Evolutionary conservation across 1,139 yeast species (phyloP).

Genomic region (Scheffersomyces cryptocercus): DNA sequence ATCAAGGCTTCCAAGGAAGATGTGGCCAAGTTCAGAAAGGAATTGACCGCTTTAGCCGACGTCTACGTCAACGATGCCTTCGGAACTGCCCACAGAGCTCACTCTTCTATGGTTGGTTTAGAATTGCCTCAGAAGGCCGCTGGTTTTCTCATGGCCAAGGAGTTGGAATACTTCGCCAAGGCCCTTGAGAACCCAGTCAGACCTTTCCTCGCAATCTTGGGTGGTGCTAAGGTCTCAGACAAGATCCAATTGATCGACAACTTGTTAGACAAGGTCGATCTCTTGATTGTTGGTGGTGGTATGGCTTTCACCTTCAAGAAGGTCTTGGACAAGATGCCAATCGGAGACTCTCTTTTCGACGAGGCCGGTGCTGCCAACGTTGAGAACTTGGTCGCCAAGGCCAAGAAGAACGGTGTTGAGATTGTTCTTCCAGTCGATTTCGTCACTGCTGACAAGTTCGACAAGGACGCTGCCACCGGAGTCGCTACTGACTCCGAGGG

Average conservation of each 20-base stretch:
- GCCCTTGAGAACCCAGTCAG: slow-evolving; percentile 95
- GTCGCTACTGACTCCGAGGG: slow-evolving; percentile 83
- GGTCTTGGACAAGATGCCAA: slow-evolving; percentile 77
- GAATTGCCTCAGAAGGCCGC: slow-evolving; percentile 93
- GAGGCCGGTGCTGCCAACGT: slow-evolving; percentile 93
- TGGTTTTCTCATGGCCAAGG: slow-evolving; percentile 96
- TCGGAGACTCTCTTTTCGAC: slow-evolving; percentile 89
- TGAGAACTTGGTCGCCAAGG: slow-evolving; percentile 85
- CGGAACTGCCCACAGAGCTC: slow-evolving; percentile 99
- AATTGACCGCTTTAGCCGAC: slow-evolving; percentile 87
- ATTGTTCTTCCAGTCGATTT: slow-evolving; percentile 91
- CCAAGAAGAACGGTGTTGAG: slow-evolving; percentile 91
- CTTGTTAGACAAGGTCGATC: slow-evolving; percentile 90
- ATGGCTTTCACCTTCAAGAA: slow-evolving; percentile 99
- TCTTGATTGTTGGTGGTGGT: slow-evolving; percentile 96
- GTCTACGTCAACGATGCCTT: slow-evolving; percentile 97
- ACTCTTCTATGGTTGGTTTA: slow-evolving; percentile 96
- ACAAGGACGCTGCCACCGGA: slow-evolving; percentile 83
- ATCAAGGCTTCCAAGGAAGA: slow-evolving; percentile 83
- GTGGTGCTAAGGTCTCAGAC: slow-evolving; percentile 98
- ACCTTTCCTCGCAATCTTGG: slow-evolving; percentile 96
- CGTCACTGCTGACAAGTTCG: slow-evolving; percentile 90
- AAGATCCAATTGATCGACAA: slow-evolving; percentile 97
- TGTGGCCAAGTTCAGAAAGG: slow-evolving; percentile 82
- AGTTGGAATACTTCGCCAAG: slow-evolving; percentile 92